Base-by-base conservation (phyloP, 2,329 filamentous ascomycete species). In the Beauveria brongniartii region DNA sequence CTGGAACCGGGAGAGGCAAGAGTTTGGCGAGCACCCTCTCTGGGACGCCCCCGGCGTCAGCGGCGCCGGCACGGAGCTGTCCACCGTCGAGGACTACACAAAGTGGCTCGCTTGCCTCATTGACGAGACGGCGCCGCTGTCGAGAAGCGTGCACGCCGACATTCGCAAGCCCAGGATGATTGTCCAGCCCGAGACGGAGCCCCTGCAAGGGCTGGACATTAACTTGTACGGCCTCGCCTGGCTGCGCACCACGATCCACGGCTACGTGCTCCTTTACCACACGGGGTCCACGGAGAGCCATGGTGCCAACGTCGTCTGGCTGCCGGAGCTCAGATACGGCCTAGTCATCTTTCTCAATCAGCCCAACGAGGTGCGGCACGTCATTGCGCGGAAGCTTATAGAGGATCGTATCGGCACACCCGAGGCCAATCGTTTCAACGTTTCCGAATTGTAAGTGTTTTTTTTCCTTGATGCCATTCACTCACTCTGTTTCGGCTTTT, bases 71-170 rank as follows among this genome's bases (percentile, higher is more conserved):
- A 71, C 69, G 10, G 68, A 75, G 52, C 68, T 83, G 24, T 79
- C 77, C 28, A 80, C 74, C 51, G 79, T 79, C 1, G 59, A 72
- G 8, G 81, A 84, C 69, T 83, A 81, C 65, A 67, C 74, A 1
- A 77, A 75, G 65, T 86, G 82, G 82, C 65, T 83, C 3, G 70
- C 71, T 24, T 78, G 77, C 26, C 69, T 83, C 30, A 69, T 85
- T 20, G 66, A 73, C n/a, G 46, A 67, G 55, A 44, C 61, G 0
- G 59, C 53, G 5, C 69, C 69, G 10, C 64, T 73, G 18, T 69
- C 69, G 0, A 41, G 61, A 3, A 62, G 30, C 0, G 66, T 64
- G 1, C 71, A 72, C 57, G 16, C 55, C 2, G 70, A 73, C 10
- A 67, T 75, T 5, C 67, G 68, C 34, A 67, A 41, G 2, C 68